Conservation (phyloP, 2,329 filamentous ascomycete species). For the Zymoseptoria pseudotritici region DNA sequence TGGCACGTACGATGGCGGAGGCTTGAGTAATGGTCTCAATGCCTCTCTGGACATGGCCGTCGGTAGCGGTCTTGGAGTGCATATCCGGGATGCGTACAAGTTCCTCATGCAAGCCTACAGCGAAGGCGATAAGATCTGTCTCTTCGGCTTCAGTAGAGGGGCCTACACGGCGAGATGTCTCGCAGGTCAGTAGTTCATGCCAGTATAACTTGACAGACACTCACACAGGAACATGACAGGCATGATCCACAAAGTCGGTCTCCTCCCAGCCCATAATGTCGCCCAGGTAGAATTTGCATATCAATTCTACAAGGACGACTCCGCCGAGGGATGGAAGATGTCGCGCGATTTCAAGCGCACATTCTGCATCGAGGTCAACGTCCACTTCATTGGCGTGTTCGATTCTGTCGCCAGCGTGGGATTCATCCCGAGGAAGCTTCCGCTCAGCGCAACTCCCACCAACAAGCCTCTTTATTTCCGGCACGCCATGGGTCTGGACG, state of each 20-base stretch:
- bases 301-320: constrained; percentile 39
- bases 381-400: constrained; percentile 41
- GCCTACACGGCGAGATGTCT: constrained; percentile 47
- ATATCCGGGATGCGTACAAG: constrained; percentile 37
- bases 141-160: constrained; percentile 16
- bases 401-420: constrained; percentile 40
- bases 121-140: constrained; percentile 14
- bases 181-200: constrained; percentile 10
- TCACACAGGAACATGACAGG: constrained; percentile 12
- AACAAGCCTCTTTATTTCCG: constrained; percentile 34
- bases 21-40: constrained; percentile 33
- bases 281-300: constrained; percentile 39
- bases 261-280: constrained; percentile 28
- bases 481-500: constrained; percentile 40
- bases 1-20: constrained; percentile 38
- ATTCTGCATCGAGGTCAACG: constrained; percentile 37
- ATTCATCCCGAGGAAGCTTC: constrained; percentile 34
- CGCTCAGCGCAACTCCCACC: constrained; percentile 33
- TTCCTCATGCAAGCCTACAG: constrained; percentile 30
- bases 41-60: constrained; percentile 39
- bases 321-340: constrained; percentile 34
- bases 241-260: constrained; percentile 39
- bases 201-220: not conserved
- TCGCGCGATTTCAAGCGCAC: constrained; percentile 39
- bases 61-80: constrained; percentile 36